Conservation (phyloP, 352 stramenopile genomes). For the Phytopythium kandeliae region DNA sequence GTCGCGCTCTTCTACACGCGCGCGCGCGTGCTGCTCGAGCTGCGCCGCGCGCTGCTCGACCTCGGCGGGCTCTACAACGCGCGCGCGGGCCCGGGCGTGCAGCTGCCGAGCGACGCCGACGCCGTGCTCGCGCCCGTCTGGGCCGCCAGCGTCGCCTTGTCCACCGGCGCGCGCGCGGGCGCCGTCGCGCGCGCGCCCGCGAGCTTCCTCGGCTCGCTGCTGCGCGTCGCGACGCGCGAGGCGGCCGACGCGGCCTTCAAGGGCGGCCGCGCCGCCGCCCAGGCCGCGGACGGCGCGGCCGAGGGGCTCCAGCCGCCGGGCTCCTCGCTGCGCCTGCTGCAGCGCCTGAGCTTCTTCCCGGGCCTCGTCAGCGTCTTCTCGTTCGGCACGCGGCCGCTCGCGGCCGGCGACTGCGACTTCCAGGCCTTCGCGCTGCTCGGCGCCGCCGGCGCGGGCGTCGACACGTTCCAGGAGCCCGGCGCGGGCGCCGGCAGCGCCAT, state of each 20-base stretch:
- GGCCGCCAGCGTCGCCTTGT: slow-evolving; percentile 18
- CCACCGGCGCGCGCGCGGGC: slow-evolving; percentile 15
- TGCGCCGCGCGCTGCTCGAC: slow-evolving; percentile 15
- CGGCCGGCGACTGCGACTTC: slow-evolving; percentile 10
- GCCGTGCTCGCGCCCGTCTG: slow-evolving; percentile 22
- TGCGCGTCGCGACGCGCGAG: slow-evolving; percentile 16
- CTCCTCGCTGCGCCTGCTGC: slow-evolving; percentile 35
- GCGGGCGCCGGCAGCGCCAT: slow-evolving; percentile 20
- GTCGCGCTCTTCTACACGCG: slow-evolving; percentile 35
- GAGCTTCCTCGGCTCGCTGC: slow-evolving; percentile 14
- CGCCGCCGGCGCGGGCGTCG: slow-evolving; percentile 21
- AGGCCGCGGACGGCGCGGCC: too few species aligned
- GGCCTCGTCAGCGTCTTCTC: slow-evolving; percentile 25
- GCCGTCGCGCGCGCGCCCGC: not conserved
- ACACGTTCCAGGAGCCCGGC: slow-evolving; percentile 31
- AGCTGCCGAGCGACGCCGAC: slow-evolving; percentile 12
- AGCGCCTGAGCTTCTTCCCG: slow-evolving; percentile 31
- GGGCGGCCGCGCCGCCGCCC: slow-evolving; percentile 8
- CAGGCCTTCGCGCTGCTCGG: slow-evolving; percentile 36
- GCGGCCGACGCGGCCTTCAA: slow-evolving; percentile 23
- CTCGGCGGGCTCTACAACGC: slow-evolving; percentile 10
- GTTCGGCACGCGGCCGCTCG: not conserved
- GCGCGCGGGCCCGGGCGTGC: slow-evolving; percentile 2
- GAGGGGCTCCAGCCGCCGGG: too few species aligned
- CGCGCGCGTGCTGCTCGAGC: slow-evolving; percentile 22